phyloP scores from a whole-genome alignment of 495 filamentous ascomycete genomes.

The Penicillium taxi region DNA sequence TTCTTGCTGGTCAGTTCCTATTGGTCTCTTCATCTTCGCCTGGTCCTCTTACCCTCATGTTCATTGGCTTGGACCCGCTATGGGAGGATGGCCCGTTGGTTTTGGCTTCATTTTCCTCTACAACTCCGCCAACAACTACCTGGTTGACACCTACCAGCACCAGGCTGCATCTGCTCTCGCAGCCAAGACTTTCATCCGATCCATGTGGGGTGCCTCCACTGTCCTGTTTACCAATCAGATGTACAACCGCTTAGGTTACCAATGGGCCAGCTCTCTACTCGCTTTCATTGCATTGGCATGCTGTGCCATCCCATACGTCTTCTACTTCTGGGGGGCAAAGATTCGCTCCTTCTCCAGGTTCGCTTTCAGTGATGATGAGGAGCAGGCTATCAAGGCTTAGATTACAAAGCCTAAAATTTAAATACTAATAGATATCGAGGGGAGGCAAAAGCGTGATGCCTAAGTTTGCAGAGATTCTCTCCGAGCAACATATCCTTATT shows the following conservation, averaged over 20 bases:
- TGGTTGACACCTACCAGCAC: constrained; percentile 76
- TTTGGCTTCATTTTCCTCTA: constrained; percentile 85
- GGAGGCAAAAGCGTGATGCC: too few relatives aligned
- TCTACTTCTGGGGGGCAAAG: constrained; percentile 62
- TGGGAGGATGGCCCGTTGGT: constrained; percentile 70
- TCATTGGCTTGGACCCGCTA: constrained; percentile 60
- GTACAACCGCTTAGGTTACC: constrained; percentile 61
- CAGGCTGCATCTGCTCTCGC: constrained; percentile 81
- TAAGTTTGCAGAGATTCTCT: too few relatives aligned
- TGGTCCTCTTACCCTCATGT: constrained; percentile 65
- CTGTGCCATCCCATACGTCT: constrained; percentile 68
- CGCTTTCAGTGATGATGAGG: constrained; percentile 54
- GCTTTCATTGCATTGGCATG: constrained; percentile 65
- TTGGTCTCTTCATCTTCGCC: constrained; percentile 77
- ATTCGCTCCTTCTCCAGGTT: constrained; percentile 59
- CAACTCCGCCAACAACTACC: constrained; percentile 77
- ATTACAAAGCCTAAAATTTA: not conserved
- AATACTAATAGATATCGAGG: too few relatives aligned
- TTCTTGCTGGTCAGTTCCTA: constrained; percentile 70
- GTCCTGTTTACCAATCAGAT: constrained; percentile 78
- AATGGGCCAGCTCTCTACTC: constrained; percentile 67
- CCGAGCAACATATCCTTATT: too few relatives aligned
- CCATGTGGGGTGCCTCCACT: constrained; percentile 67
- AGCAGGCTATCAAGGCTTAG: constrained; percentile 24
- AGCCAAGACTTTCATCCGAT: constrained; percentile 72